Evolutionary conservation across 1,139 yeast species (phyloP).

Genomic region (Sugiyamaella novakii): DNA sequence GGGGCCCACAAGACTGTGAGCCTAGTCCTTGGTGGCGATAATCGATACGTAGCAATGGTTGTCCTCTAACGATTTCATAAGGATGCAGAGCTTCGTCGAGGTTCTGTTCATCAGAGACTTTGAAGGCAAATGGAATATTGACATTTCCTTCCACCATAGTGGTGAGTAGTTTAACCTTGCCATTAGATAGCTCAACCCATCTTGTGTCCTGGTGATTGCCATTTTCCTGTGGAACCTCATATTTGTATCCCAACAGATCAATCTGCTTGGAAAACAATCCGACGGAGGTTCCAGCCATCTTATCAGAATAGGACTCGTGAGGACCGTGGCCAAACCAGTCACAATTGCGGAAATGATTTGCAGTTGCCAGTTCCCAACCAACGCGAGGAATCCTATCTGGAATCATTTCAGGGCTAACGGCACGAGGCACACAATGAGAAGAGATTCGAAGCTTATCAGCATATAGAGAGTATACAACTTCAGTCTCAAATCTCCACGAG

Average conservation of each 20-base stretch:
- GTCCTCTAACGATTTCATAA: conserved; percentile 30
- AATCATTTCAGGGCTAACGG: conserved; percentile 13
- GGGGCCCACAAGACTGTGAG: conserved; percentile 43
- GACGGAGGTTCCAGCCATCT: conserved; percentile 36
- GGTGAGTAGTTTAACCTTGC: background rate
- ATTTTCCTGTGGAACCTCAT: conserved; percentile 45
- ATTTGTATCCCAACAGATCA: conserved; percentile 32
- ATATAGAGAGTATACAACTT: conserved; percentile 20
- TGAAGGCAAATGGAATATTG: conserved; percentile 23
- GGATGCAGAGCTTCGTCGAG: conserved; percentile 39
- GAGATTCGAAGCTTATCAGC: conserved; percentile 14
- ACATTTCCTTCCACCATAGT: conserved; percentile 9
- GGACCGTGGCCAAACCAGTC: conserved; percentile 44
- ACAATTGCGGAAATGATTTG: conserved; percentile 26
- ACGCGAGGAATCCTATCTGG: conserved; percentile 32
- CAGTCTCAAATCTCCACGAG: conserved; percentile 25
- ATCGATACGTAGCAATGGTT: conserved; percentile 37
- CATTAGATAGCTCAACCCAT: conserved; percentile 32
- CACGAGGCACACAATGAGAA: conserved; percentile 16
- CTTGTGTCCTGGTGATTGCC: conserved; percentile 43
- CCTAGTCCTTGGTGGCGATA: conserved; percentile 43
- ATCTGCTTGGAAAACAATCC: conserved; percentile 31
- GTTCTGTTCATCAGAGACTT: conserved; percentile 23
- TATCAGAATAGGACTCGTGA: conserved; percentile 43
- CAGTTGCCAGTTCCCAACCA: conserved; percentile 33